Evolutionary conservation across 225 moss, liverwort and hornwort genomes (phyloP), one percentile per base, ranked within the genome.

Genomic region (Marchantia paleacea): DNA sequence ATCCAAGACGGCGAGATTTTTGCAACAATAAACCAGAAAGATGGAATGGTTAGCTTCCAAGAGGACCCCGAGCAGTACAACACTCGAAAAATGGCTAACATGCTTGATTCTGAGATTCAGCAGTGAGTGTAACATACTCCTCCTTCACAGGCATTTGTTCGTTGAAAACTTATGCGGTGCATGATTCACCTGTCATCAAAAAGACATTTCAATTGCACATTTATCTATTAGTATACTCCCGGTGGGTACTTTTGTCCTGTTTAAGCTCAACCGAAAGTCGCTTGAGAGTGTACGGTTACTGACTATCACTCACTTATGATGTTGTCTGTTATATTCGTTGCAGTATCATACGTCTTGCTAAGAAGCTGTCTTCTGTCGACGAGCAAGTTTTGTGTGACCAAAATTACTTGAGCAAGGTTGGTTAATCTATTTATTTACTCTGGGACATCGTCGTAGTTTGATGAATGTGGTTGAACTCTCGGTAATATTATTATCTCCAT

Each of bases 51-150:
- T 74, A 99, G 99, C 92, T 99, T 99, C 58, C 91, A 92, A 84
- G 99, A 99, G 82, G 95, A 99, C 86, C 99, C 99, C 14, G 99
- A 99, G 84, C 95, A 99, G 84, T 99, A 99, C 85, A 99, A 99
- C 77, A 94, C 99, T 66, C 85, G 95, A 81, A 91, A 85, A 75
- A 99, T 99, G 99, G 95, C 99, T 14, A 88, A 93, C 73, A 89
- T 83, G 64, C 92, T 99, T 48, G 95, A 99, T 85, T 86, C 84
- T 73, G 95, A 99, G 82, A 99, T 99, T 82, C 94, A 95, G 74
- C 90, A 99, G 95, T 97, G 89, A 75, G 90, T 84, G 62, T 18
- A 8, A 75, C 74, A 6, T 48, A 20, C 14, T 71, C 28, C 18
- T n/a, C 22, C 52, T 73, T 73, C 12, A n/a, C 15, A 57, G 19